Conservation (phyloP, 2,329 filamentous ascomycete species). For the Fusarium kyushuense region DNA sequence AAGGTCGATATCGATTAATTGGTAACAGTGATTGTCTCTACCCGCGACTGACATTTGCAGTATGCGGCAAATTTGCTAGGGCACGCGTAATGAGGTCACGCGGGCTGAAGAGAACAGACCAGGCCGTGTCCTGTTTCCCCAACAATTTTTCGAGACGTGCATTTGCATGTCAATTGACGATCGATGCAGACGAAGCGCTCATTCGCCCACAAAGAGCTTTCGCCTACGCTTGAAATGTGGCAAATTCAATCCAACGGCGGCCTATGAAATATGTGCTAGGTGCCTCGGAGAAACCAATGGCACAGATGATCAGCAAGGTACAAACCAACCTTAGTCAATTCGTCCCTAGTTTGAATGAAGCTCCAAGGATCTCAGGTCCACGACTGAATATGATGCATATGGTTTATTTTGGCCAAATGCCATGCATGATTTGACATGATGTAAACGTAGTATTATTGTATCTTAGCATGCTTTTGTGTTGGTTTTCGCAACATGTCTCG, state of each 20-base stretch:
- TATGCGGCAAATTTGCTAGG: constrained; percentile 16
- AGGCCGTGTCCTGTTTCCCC: constrained; percentile 36
- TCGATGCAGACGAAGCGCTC: constrained; percentile 30
- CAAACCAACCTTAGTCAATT: constrained; percentile 1
- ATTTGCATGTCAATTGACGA: constrained; percentile 32
- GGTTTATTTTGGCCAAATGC: not conserved
- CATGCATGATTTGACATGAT: constrained; percentile 9
- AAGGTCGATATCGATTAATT: constrained; percentile 11
- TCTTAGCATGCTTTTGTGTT: constrained; percentile 37
- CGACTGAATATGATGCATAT: not conserved
- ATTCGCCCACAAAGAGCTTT: constrained; percentile 32
- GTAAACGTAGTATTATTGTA: constrained; percentile 35
- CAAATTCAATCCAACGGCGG: constrained; percentile 18
- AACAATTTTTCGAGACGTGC: constrained; percentile 40
- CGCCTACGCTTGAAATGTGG: constrained; percentile 22
- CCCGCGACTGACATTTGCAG: not conserved
- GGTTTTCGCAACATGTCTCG: constrained; percentile 14
- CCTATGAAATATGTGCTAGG: constrained; percentile 3
- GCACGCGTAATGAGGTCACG: constrained; percentile 41
- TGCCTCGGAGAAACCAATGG: not conserved
- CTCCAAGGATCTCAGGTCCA: not conserved
- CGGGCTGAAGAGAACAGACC: constrained; percentile 32
- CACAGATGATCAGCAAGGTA: constrained; percentile 24
- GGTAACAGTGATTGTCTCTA: not conserved
- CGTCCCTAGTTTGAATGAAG: not conserved